Evolutionary conservation across 352 stramenopile genomes (phyloP).

Genomic region (Phytopythium helicoides): DNA sequence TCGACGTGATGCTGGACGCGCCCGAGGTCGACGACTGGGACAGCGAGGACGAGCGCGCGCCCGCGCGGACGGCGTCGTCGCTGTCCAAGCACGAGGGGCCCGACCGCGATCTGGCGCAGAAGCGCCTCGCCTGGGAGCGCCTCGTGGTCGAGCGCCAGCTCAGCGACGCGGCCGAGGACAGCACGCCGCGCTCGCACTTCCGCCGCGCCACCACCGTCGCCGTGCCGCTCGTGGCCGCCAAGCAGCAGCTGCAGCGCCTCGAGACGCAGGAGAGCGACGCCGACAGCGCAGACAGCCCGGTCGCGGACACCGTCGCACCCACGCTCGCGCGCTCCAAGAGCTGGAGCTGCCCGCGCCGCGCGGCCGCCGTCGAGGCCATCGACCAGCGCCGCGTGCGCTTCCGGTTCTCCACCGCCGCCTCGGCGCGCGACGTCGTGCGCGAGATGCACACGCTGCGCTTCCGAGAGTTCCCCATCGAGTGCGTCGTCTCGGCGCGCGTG

Average conservation of each 20-base stretch:
- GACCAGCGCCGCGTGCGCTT: conserved; percentile 55
- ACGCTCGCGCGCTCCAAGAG: conserved; percentile 51
- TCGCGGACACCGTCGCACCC: too few species aligned
- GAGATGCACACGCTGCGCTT: conserved; percentile 67
- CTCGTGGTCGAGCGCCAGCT: not conserved
- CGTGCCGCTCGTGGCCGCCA: conserved; percentile 18
- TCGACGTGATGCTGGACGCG: conserved; percentile 10
- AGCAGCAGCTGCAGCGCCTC: conserved; percentile 10
- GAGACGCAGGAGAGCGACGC: conserved; percentile 9
- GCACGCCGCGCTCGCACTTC: conserved; percentile 21
- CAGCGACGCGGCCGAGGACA: conserved; percentile 1
- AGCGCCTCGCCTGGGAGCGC: conserved; percentile 5
- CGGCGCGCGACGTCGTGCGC: conserved; percentile 55
- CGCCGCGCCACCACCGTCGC: conserved; percentile 54
- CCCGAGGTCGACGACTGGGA: conserved; percentile 18
- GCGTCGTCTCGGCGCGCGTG: conserved; percentile 19
- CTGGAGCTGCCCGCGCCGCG: conserved; percentile 45
- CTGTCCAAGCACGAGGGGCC: not conserved
- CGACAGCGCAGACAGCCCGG: too few species aligned
- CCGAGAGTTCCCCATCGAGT: conserved; percentile 54
- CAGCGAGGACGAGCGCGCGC: not conserved
- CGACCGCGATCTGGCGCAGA: conserved; percentile 1
- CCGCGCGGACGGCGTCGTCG: too few species aligned
- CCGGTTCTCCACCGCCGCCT: conserved; percentile 54
- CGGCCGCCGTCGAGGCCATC: conserved; percentile 56